phyloP scores from a whole-genome alignment of 1,139 yeast genomes.

The Diutina catenulata region DNA sequence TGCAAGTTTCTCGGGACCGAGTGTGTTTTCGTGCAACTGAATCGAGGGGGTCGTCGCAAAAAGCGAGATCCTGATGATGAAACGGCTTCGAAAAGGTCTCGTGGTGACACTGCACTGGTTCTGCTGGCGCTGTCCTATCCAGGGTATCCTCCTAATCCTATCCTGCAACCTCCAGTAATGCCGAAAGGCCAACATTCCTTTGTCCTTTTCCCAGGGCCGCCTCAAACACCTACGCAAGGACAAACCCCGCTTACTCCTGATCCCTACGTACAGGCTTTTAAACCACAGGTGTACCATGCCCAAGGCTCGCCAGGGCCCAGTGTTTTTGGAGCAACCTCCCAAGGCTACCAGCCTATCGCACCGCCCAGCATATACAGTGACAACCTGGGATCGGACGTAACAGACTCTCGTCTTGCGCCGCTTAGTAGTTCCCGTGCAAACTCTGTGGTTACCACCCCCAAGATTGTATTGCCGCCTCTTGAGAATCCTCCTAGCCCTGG shows the following conservation, averaged over 20 bases:
- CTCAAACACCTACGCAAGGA: background rate
- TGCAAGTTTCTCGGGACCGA: conserved; percentile 36
- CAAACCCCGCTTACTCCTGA: background rate
- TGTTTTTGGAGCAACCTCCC: conserved; percentile 5
- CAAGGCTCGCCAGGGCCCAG: conserved; percentile 6
- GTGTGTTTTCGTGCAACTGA: conserved; percentile 48
- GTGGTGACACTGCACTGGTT: background rate
- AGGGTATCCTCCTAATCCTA: background rate
- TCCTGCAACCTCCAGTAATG: conserved; percentile 1
- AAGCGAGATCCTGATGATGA: conserved; percentile 12
- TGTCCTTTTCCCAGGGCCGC: background rate
- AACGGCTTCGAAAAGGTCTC: background rate
- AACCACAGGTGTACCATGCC: background rate
- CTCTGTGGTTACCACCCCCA: too few species aligned
- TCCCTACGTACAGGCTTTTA: background rate
- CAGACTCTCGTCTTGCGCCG: background rate
- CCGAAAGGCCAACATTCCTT: conserved; percentile 7
- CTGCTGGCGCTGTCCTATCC: background rate
- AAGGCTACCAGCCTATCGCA: conserved; percentile 9
- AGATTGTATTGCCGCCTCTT: too few species aligned
- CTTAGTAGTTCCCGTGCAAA: background rate
- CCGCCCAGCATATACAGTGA: conserved; percentile 6
- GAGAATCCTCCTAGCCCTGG: too few species aligned
- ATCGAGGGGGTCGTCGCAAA: conserved; percentile 47
- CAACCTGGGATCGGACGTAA: conserved; percentile 6